Base-by-base conservation (phyloP, 1,139 yeast species). In the Williopsis jadinii region DNA sequence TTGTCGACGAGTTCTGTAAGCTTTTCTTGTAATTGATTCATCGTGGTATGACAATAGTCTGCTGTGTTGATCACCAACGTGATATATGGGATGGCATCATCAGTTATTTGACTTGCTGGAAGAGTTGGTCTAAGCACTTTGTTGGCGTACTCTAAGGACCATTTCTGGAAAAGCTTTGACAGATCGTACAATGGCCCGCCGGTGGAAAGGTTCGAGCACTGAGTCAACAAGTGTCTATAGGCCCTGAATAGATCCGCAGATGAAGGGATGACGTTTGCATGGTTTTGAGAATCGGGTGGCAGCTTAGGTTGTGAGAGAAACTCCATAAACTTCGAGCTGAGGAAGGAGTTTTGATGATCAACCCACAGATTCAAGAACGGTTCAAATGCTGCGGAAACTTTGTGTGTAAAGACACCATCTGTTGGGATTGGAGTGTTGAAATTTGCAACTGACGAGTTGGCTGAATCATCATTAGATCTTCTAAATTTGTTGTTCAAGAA, bases 361-460 rank as follows among this genome's bases (percentile, higher is more conserved):
- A 92, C 80, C 96, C 97, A 94, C 9, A 86, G 64, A 34, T 75
- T 74, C 42, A 92, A 67, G 55, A 84, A 86, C 3, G 97, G 96
- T 57, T 86, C 95, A 60, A 88, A 90, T 14, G 83, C 84, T 26
- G 69, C 68, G 26, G 95, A 84, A 11, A 90, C 77, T 5, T 47
- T 41, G 26, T 47, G 53, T 2, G 49, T 43, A 34, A 49, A 53
- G 6, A 45, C 43, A 38, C 73, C 73, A 34, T 71, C 70, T 51
- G 74, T 70, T 10, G 59, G 64, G 34, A 61, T 53, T 3, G 32
- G 30, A n/a, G 34, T 34, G 10, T 48, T 41, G 30, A 51, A 48
- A 12, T 51, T 54, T 2, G 56, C 45, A 2, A 41, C 53, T 14
- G 44, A 39, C 4, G 40, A 35, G 12, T 45, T 40, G 8, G 27